A percentile compares a stretch with the other conserved stretches of the same genome.
These are phyloP conservation scores for Rasamsonia emersonii DNA, from an alignment of 2,329 filamentous ascomycete species.

Conservation along the genomic window DNA sequence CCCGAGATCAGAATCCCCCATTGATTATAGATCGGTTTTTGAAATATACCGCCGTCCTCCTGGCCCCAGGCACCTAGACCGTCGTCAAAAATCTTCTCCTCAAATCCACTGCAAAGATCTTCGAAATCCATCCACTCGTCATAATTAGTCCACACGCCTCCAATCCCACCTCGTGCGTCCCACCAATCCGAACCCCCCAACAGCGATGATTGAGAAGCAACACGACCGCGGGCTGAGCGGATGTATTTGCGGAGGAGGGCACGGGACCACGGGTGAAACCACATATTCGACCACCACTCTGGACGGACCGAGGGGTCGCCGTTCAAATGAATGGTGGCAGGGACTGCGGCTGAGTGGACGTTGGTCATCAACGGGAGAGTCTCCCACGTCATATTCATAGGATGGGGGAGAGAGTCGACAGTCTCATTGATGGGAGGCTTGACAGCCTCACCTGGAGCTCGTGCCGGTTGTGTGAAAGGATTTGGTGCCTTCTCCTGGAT, in stretches of 20 bases:
- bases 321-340: conserved; percentile 36
- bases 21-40: conserved; percentile 29
- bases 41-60: conserved; percentile 22
- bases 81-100: conserved; percentile 41
- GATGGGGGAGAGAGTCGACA: conserved; percentile 36
- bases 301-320: conserved; percentile 23
- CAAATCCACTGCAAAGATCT: conserved; percentile 39
- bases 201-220: conserved; percentile 35
- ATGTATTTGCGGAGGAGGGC: conserved; percentile 43
- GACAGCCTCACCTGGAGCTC: conserved; percentile 17
- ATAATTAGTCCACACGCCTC: conserved; percentile 46
- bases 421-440: conserved; percentile 26
- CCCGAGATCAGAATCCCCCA: conserved; percentile 30
- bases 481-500: conserved; percentile 21
- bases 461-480: conserved; percentile 26
- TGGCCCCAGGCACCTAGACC: conserved; percentile 33
- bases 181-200: conserved; percentile 41
- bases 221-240: conserved; percentile 34
- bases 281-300: conserved; percentile 38
- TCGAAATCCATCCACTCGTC: conserved; percentile 42
- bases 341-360: conserved; percentile 38
- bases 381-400: conserved; percentile 33
- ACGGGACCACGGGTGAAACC: conserved; percentile 41
- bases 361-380: conserved; percentile 40
- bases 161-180: conserved; percentile 44